Base-by-base conservation (phyloP, 495 filamentous ascomycete genomes). In the Penicillium ochrochloron region DNA sequence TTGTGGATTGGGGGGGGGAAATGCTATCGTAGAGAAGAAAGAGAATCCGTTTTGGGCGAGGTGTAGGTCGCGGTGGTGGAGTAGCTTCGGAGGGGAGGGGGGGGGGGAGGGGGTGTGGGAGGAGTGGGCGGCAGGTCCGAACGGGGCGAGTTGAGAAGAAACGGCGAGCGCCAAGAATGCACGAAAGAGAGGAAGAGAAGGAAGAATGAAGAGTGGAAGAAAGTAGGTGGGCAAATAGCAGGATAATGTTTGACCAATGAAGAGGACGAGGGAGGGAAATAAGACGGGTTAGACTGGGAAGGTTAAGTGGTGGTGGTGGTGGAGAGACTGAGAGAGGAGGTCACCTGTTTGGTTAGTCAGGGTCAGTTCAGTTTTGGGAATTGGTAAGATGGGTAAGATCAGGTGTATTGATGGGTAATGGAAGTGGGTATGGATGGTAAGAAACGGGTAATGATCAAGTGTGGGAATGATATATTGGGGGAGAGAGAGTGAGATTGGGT, bases 61-160 rank as follows among this genome's bases (percentile, higher is more conserved):
- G 62, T 53, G 51, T 62, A 46, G 56, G 66, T 62, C 68, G 68
- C 68, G 68, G 68, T 70, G 68, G 68, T 70, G 68, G 68, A 67
- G 68, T 53, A 67, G 65, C 65, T 70, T 61, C 42, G 62, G 68
- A 63, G 63, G 57, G 64, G 64, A 52, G 66, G 41, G 64, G 59
- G 52, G 46, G 46, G 58, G 63, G 64, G 67, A n/a, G 17, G 51
- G 68, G 66, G 64, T 59, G 66, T 63, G 65, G 59, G 57, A 51
- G 61, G 59, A 58, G 57, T 63, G 70, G 70, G 69, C 66, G 68
- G 70, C 70, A 73, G 61, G 70, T 65, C 70, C 70, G 67, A 72
- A 70, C 59, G 62, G 71, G 64, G 66, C 53, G 59, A 66, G 62
- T 57, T 58, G 64, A 67, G 68, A 65, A 70, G 66, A 71, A 70